A percentile compares a stretch with the other conserved stretches of the same genome.
Evolutionary conservation across 208 protist species (phyloP).

Genomic region (Leishmania aethiopica): DNA sequence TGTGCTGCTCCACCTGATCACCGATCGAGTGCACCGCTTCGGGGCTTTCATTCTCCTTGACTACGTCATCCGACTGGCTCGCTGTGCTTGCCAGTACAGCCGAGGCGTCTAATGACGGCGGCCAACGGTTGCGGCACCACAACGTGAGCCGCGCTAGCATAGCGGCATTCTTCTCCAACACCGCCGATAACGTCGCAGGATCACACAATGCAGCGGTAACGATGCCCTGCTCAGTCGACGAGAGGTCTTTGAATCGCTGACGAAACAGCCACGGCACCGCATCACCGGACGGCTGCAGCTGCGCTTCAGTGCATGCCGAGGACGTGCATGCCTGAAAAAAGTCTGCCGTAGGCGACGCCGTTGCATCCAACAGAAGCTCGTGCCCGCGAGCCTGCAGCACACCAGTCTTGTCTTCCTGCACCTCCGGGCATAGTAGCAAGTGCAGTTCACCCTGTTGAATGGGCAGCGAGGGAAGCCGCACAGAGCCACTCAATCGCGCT

Average conservation of each 20-base stretch:
- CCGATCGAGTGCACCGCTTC: conserved; percentile 7
- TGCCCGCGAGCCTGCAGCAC: conserved; percentile 6
- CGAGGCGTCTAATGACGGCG: conserved; percentile 2
- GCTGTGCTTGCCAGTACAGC: neutral
- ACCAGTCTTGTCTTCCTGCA: neutral
- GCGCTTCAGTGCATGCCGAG: neutral
- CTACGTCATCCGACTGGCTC: neutral
- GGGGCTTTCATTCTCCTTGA: neutral
- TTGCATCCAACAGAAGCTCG: conserved; percentile 43
- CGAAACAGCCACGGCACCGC: conserved; percentile 12
- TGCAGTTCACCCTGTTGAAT: conserved; percentile 57
- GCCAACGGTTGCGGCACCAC: conserved; percentile 35
- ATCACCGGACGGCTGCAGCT: conserved; percentile 9
- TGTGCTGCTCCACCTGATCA: conserved; percentile 31
- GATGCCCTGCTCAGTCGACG: conserved; percentile 15
- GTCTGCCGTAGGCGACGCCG: conserved; percentile 33
- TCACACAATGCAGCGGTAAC: conserved; percentile 14
- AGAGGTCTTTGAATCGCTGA: conserved; percentile 10
- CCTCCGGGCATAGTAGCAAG: conserved; percentile 18
- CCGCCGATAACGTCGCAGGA: conserved; percentile 4
- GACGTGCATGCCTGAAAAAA: conserved; percentile 24
- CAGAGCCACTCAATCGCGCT: neutral
- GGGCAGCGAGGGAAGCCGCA: conserved; percentile 45
- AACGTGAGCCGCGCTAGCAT: conserved; percentile 45
- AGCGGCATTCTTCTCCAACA: conserved; percentile 51